Percentiles rank a stretch among this genome's conserved stretches.
These are phyloP conservation scores for Dillenia turbinata DNA, from an alignment of 164 flowering plant species.

Conservation along the genomic window DNA sequence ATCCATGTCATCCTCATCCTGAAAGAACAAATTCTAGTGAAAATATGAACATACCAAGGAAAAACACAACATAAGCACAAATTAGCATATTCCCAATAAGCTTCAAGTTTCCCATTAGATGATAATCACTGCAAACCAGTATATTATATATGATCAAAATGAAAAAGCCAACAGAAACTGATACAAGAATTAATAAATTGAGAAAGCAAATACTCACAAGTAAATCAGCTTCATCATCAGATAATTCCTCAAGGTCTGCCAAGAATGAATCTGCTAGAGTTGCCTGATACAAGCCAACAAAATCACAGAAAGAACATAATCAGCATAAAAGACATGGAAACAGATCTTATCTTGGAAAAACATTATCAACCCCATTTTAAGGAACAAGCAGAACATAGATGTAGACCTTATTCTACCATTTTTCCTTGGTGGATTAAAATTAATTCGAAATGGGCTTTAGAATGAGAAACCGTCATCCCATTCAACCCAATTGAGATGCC, in stretches of 20 bases:
- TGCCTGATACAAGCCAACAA: slow-evolving; percentile 44
- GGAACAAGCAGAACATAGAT: too few species aligned
- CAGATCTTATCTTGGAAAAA: too few species aligned
- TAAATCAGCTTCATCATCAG: slow-evolving; percentile 74
- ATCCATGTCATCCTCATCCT: slow-evolving; percentile 64
- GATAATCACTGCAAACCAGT: not conserved
- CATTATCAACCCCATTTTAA: too few species aligned
- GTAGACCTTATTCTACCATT: too few species aligned
- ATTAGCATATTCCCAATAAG: not conserved
- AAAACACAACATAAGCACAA: not conserved
- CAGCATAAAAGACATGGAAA: too few species aligned
- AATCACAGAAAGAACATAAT: not conserved
- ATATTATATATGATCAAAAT: not conserved
- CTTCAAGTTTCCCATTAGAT: not conserved
- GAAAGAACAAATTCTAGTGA: slow-evolving; percentile 1
- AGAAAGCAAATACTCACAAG: slow-evolving; percentile 36
- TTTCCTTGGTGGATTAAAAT: too few species aligned
- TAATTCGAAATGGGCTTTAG: too few species aligned
- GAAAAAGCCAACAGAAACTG: too few species aligned
- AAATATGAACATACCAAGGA: not conserved
- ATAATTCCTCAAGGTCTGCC: slow-evolving; percentile 90
- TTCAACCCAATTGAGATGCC: too few species aligned
- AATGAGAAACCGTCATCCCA: too few species aligned
- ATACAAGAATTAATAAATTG: not conserved
- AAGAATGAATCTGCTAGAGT: slow-evolving; percentile 87